Conservation (phyloP, 164 flowering plant genomes). For the Piper betle region DNA sequence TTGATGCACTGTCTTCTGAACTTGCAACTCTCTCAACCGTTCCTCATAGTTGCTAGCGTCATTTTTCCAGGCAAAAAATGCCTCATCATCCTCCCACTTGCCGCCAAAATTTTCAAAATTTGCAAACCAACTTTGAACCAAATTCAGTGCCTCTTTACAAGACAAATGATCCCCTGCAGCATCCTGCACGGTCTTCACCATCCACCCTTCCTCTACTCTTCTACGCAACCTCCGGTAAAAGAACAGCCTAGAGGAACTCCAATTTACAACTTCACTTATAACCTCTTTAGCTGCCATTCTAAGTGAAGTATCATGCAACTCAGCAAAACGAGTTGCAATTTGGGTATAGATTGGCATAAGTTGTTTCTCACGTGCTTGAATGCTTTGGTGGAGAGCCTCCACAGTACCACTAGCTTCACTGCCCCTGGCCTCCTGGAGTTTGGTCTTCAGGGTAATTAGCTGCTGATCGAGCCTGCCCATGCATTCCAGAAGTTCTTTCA, state of each 20-base stretch:
- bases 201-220: slow-evolving; percentile 59
- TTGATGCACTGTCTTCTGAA: slow-evolving; percentile 58
- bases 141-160: slow-evolving; percentile 43
- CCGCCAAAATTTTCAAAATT: slow-evolving; percentile 28
- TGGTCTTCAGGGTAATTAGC: slow-evolving; percentile 46
- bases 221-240: slow-evolving; percentile 68
- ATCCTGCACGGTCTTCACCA: too few relatives aligned
- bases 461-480: slow-evolving; percentile 86
- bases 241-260: slow-evolving; percentile 66
- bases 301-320: slow-evolving; percentile 88
- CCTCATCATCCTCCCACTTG: slow-evolving; percentile 65
- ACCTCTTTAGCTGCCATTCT: slow-evolving; percentile 98
- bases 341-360: slow-evolving; percentile 87
- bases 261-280: slow-evolving; percentile 64
- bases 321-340: slow-evolving; percentile 91
- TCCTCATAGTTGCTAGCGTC: slow-evolving; percentile 56
- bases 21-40: slow-evolving; percentile 56
- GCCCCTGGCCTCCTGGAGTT: slow-evolving; percentile 43
- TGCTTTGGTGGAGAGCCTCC: slow-evolving; percentile 48
- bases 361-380: slow-evolving; percentile 68
- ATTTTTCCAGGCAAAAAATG: slow-evolving; percentile 75
- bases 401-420: slow-evolving; percentile 13
- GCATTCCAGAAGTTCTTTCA: slow-evolving; percentile 70
- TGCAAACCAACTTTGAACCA: slow-evolving; percentile 69
- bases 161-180: slow-evolving; percentile 76